Evolutionary conservation across 1,284 basidiomycete species (phyloP).

Genomic region (Marasmius sp.): DNA sequence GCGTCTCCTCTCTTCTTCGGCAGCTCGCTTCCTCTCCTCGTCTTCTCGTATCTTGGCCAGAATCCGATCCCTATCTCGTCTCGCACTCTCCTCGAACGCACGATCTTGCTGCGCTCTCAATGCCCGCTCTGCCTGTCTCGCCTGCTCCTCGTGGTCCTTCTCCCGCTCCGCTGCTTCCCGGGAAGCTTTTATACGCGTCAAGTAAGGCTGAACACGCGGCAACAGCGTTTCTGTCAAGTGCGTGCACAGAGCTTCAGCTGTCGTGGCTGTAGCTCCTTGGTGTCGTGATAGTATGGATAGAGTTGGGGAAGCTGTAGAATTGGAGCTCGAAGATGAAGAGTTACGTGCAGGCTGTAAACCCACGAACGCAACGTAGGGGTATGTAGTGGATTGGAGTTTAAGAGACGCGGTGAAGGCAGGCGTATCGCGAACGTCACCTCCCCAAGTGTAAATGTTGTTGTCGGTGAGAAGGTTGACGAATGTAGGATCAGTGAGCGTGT

Average conservation of each 20-base stretch:
- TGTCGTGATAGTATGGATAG: conserved; percentile 84
- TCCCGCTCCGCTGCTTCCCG: conserved; percentile 17
- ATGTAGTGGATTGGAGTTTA: conserved; percentile 87
- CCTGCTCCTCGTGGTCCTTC: conserved; percentile 29
- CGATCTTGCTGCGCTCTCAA: conserved; percentile 83
- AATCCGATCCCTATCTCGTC: conserved; percentile 72
- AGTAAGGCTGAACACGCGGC: conserved; percentile 77
- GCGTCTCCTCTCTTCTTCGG: conserved; percentile 26
- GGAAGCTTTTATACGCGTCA: conserved; percentile 57
- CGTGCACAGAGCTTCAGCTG: conserved; percentile 58
- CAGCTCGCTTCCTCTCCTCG: conserved; percentile 30
- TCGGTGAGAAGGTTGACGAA: conserved; percentile 55
- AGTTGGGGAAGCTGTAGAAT: conserved; percentile 44
- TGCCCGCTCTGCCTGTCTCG: conserved; percentile 64
- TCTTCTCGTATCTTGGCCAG: conserved; percentile 51
- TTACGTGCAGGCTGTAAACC: conserved; percentile 75
- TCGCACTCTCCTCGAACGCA: conserved; percentile 68
- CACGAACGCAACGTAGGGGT: conserved; percentile 90
- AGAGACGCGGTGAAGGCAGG: conserved; percentile 84
- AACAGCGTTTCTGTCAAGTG: conserved; percentile 73
- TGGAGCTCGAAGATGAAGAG: conserved; percentile 34
- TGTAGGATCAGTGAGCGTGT: conserved; percentile 61
- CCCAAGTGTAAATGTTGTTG: conserved; percentile 67
- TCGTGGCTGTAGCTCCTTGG: conserved; percentile 68
- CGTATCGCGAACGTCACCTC: conserved; percentile 72